phyloP scores from a whole-genome alignment of 202 grass and related monocot species.

The Thinopyrum obtusiflorum region DNA sequence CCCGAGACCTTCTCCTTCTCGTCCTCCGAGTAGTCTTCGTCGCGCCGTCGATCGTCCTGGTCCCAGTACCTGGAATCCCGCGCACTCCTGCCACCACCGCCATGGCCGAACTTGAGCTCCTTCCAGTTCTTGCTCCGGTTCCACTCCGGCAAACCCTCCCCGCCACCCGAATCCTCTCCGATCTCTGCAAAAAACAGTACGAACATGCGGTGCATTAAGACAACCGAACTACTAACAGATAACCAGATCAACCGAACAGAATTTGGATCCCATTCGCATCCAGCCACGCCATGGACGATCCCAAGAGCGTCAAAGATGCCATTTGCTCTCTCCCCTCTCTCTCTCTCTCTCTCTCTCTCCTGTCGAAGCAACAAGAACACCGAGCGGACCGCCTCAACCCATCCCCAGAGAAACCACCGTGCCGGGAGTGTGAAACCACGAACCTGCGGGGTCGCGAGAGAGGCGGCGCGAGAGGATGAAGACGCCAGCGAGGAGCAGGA shows the following conservation, averaged over 20 bases:
- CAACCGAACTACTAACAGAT: not conserved
- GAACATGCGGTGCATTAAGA: constrained; percentile 13
- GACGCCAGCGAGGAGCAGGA: constrained; percentile 45
- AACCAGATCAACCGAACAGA: constrained; percentile 23
- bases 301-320: not conserved
- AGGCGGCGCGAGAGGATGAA: constrained; percentile 59
- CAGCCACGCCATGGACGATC: not conserved
- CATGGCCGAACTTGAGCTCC: constrained; percentile 79
- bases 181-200: constrained; percentile 38
- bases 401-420: not conserved
- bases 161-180: constrained; percentile 35
- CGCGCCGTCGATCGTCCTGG: constrained; percentile 65
- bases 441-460: constrained; percentile 45
- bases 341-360: not conserved
- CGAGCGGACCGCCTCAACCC: not conserved
- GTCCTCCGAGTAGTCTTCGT: constrained; percentile 64
- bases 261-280: constrained; percentile 27
- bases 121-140: constrained; percentile 54
- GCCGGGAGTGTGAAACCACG: not conserved
- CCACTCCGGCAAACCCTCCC: constrained; percentile 48
- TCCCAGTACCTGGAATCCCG: constrained; percentile 88
- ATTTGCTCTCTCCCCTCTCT: not conserved
- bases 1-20: constrained; percentile 50
- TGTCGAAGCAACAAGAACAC: not conserved
- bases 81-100: constrained; percentile 50